Percentiles rank a stretch among this genome's conserved stretches.
These are phyloP conservation scores for Pseudocercospora musae DNA, from an alignment of 2,329 filamentous ascomycete species.

Conservation along the genomic window DNA sequence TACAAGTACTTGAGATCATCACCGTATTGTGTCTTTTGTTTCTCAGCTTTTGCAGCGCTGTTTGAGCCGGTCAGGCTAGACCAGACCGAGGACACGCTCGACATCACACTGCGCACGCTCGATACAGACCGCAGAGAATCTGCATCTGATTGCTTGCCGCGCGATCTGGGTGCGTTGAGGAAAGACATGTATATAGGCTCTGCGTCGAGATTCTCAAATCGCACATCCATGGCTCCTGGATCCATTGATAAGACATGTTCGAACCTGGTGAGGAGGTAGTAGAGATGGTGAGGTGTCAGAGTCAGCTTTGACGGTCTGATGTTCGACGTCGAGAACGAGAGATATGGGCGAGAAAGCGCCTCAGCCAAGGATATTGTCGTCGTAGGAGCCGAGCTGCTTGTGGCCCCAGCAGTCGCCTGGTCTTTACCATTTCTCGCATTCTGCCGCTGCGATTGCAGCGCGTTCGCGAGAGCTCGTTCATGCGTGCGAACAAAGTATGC, in stretches of 20 bases:
- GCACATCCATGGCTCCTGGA: constrained; percentile 93
- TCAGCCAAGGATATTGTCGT: constrained; percentile 73
- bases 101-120: constrained; percentile 95
- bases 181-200: constrained; percentile 94
- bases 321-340: constrained; percentile 73
- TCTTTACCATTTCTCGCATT: constrained; percentile 58
- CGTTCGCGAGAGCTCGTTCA: constrained; percentile 95
- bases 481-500: constrained; percentile 94
- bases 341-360: constrained; percentile 78
- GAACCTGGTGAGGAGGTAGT: constrained; percentile 92
- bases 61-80: constrained; percentile 80
- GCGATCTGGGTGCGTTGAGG: constrained; percentile 75
- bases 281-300: constrained; percentile 91
- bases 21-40: constrained; percentile 80
- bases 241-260: constrained; percentile 79
- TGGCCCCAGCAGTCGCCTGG: constrained; percentile 37
- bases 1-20: constrained; percentile 93
- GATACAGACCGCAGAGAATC: constrained; percentile 94
- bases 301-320: constrained; percentile 89
- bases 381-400: constrained; percentile 60
- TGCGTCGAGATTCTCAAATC: constrained; percentile 85
- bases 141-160: constrained; percentile 74
- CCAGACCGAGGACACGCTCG: constrained; percentile 92
- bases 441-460: constrained; percentile 78
- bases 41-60: constrained; percentile 79